phyloP scores from a whole-genome alignment of 1,139 yeast species.

The Taphrina deformans region DNA sequence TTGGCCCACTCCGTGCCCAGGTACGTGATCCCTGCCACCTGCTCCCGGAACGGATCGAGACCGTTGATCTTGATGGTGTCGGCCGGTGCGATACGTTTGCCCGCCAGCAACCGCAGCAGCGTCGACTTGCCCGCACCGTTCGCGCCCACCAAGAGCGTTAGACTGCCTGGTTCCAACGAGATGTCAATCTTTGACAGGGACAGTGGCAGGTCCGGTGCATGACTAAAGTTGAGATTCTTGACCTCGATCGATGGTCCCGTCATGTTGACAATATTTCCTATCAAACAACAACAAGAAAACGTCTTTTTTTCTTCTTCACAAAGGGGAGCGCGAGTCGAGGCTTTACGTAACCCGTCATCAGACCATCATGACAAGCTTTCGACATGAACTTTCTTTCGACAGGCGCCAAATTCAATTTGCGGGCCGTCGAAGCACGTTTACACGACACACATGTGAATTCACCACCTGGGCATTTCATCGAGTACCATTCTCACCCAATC shows the following conservation, averaged over 20 bases:
- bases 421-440: background rate
- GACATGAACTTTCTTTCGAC: background rate
- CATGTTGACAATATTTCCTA: too few relatives aligned
- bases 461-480: too few relatives aligned
- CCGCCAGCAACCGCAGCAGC: slow-evolving; percentile 76
- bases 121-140: slow-evolving; percentile 98
- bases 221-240: slow-evolving; percentile 64
- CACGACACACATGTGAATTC: too few relatives aligned
- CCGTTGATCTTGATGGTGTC: slow-evolving; percentile 71
- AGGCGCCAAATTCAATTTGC: slow-evolving; percentile 5
- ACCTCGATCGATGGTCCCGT: slow-evolving; percentile 53
- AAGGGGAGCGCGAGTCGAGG: background rate
- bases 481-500: too few relatives aligned
- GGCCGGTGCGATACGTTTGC: slow-evolving; percentile 77
- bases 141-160: slow-evolving; percentile 82
- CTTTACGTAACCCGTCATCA: background rate
- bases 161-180: slow-evolving; percentile 65
- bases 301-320: too few relatives aligned
- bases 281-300: too few relatives aligned
- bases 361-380: background rate
- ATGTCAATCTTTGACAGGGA: slow-evolving; percentile 68
- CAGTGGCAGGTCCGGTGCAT: slow-evolving; percentile 59
- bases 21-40: slow-evolving; percentile 72
- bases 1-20: slow-evolving; percentile 98
- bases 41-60: slow-evolving; percentile 74